Percentiles rank a stretch among this genome's conserved stretches.
These are phyloP conservation scores for Naganishia albida DNA, from an alignment of 1,284 basidiomycete species.

Conservation along the genomic window DNA sequence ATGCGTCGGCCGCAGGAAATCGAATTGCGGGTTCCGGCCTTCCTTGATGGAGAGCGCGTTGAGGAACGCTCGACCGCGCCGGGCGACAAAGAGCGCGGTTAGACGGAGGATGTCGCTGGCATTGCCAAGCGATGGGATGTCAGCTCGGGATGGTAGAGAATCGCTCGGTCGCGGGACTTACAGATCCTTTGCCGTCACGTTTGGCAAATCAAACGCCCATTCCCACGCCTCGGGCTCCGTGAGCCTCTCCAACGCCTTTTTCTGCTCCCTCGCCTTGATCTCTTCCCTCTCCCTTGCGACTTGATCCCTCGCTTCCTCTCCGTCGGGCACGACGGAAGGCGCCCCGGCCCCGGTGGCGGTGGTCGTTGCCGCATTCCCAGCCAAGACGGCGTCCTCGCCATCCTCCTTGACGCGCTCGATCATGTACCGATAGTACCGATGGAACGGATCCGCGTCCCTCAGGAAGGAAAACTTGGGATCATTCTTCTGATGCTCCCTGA, in stretches of 20 bases:
- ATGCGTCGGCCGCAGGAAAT: conserved; percentile 92
- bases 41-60: conserved; percentile 82
- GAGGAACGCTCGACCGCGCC: conserved; percentile 84
- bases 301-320: conserved; percentile 35
- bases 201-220: conserved; percentile 86
- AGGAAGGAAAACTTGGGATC: conserved; percentile 97
- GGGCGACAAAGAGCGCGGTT: conserved; percentile 93
- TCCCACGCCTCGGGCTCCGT: conserved; percentile 79
- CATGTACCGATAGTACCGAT: conserved; percentile 91
- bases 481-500: conserved; percentile 86
- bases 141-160: not conserved
- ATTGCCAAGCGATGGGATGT: too few species aligned
- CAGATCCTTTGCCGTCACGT: conserved; percentile 87
- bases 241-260: conserved; percentile 58
- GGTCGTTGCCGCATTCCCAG: conserved; percentile 37
- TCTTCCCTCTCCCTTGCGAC: conserved; percentile 52
- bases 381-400: conserved; percentile 62
- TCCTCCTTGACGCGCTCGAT: conserved; percentile 69
- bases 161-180: conserved; percentile 58
- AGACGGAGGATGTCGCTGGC: conserved; percentile 85
- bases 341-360: conserved; percentile 53
- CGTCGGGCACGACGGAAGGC: conserved; percentile 48
- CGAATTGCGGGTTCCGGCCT: conserved; percentile 95
- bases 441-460: conserved; percentile 86
- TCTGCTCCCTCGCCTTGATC: conserved; percentile 51